Conservation (phyloP, 495 filamentous ascomycete species). For the Hamigera avellanea region DNA sequence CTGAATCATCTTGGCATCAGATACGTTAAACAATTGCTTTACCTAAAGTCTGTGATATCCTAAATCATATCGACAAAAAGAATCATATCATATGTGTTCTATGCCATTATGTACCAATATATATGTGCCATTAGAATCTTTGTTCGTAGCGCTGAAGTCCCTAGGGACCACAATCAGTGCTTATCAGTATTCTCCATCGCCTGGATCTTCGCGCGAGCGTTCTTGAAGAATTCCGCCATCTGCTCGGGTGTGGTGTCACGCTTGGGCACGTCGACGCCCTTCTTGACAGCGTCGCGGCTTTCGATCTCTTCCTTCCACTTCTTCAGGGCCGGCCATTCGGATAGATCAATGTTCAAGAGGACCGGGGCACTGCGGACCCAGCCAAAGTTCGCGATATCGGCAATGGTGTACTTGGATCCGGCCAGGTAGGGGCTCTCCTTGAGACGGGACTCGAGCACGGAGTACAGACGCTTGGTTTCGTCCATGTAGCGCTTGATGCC, state of each 20-base stretch:
- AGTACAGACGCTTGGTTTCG: slow-evolving; percentile 27
- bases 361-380: slow-evolving; percentile 19
- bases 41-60: no score
- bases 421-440: slow-evolving; percentile 30
- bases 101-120: no score
- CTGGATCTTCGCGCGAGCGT: slow-evolving; percentile 19
- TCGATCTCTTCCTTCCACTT: slow-evolving; percentile 20
- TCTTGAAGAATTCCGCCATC: slow-evolving; percentile 14
- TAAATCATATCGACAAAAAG: no score
- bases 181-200: slow-evolving; percentile 18
- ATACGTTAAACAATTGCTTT: no score
- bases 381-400: slow-evolving; percentile 27
- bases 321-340: slow-evolving; percentile 24
- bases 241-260: slow-evolving; percentile 14
- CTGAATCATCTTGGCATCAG: no score
- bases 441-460: slow-evolving; percentile 31
- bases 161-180: slow-evolving; percentile 14
- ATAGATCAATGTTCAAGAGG: slow-evolving; percentile 19
- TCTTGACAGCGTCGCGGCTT: slow-evolving; percentile 19
- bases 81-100: no score
- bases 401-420: slow-evolving; percentile 29
- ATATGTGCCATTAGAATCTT: no score
- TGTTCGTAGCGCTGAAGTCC: no score
- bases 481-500: slow-evolving; percentile 27
- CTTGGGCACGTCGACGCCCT: slow-evolving; percentile 14